These are phyloP conservation scores for Metschnikowia anglica DNA, from an alignment of 805 yeast species.

Conservation along the genomic window DNA sequence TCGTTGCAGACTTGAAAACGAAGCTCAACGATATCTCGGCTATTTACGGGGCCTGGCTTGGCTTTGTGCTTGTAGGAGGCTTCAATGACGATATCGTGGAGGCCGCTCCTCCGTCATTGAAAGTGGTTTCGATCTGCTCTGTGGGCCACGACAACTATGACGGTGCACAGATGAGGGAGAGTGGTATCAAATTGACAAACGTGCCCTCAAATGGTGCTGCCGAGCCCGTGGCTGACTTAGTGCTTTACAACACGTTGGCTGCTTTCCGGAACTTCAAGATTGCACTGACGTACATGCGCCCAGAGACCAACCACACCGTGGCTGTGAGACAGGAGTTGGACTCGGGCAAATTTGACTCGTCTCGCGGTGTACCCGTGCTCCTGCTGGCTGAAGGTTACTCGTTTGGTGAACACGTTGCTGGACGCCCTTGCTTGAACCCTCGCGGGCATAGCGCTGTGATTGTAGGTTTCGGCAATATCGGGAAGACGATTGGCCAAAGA, in stretches of 20 bases:
- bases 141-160: conserved; percentile 59
- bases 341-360: conserved; percentile 34
- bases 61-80: conserved; percentile 53
- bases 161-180: conserved; percentile 36
- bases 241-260: conserved; percentile 54
- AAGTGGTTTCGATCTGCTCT: conserved; percentile 52
- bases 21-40: conserved; percentile 47
- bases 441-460: conserved; percentile 57
- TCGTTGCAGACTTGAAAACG: conserved; percentile 40
- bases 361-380: conserved; percentile 32
- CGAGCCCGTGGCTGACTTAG: conserved; percentile 72
- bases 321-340: conserved; percentile 40
- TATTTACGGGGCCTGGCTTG: conserved; percentile 61
- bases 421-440: conserved; percentile 49
- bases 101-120: conserved; percentile 44
- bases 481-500: conserved; percentile 59
- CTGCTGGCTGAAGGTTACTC: conserved; percentile 24
- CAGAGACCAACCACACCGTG: conserved; percentile 42
- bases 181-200: conserved; percentile 57
- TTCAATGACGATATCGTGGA: conserved; percentile 44
- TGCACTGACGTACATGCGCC: conserved; percentile 44
- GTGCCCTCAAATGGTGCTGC: conserved; percentile 57
- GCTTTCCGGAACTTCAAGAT: conserved; percentile 57
- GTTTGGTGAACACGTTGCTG: conserved; percentile 48
- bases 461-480: conserved; percentile 77